A percentile compares a stretch with the other conserved stretches of the same genome.
Evolutionary conservation across 1,284 basidiomycete genomes (phyloP).

Genomic region (Pseudozyma sp.): DNA sequence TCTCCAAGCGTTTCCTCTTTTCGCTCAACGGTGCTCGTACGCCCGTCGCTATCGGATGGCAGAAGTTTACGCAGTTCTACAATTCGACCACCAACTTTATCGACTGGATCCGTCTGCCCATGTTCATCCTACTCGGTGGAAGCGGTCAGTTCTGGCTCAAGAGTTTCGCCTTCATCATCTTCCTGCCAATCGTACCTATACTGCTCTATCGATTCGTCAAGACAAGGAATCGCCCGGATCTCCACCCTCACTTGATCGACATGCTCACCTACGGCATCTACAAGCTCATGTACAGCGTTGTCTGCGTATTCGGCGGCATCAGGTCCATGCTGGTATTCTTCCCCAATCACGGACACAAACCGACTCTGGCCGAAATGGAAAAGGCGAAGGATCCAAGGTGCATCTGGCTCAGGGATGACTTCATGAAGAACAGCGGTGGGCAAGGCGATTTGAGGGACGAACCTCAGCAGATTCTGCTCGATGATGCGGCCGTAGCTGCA

Average conservation of each 20-base stretch:
- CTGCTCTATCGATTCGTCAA: slow-evolving; percentile 28
- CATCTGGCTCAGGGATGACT: slow-evolving; percentile 30
- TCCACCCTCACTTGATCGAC: slow-evolving; percentile 34
- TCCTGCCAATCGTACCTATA: slow-evolving; percentile 24
- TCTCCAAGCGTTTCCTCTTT: slow-evolving; percentile 36
- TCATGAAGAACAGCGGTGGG: slow-evolving; percentile 29
- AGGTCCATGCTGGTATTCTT: slow-evolving; percentile 30
- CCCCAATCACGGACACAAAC: slow-evolving; percentile 25
- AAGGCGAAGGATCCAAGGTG: slow-evolving; percentile 24
- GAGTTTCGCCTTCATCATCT: slow-evolving; percentile 24
- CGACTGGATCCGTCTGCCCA: slow-evolving; percentile 43
- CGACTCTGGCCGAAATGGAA: slow-evolving; percentile 30
- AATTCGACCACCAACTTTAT: slow-evolving; percentile 40
- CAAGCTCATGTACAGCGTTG: slow-evolving; percentile 35
- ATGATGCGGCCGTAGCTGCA: slow-evolving; percentile 1
- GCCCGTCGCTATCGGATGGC: slow-evolving; percentile 25
- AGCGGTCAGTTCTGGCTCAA: slow-evolving; percentile 28
- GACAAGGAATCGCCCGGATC: slow-evolving; percentile 29
- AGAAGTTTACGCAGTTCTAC: slow-evolving; percentile 49
- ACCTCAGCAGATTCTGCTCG: slow-evolving; percentile 21
- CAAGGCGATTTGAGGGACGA: slow-evolving; percentile 32
- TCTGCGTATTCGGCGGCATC: slow-evolving; percentile 27
- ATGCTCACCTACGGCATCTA: slow-evolving; percentile 37
- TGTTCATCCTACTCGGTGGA: slow-evolving; percentile 35
- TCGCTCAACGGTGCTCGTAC: slow-evolving; percentile 25